Percentiles rank a stretch among this genome's conserved stretches.
Evolutionary conservation across 139 green algal genomes (phyloP).

Genomic region (Ettlia oleoabundans): DNA sequence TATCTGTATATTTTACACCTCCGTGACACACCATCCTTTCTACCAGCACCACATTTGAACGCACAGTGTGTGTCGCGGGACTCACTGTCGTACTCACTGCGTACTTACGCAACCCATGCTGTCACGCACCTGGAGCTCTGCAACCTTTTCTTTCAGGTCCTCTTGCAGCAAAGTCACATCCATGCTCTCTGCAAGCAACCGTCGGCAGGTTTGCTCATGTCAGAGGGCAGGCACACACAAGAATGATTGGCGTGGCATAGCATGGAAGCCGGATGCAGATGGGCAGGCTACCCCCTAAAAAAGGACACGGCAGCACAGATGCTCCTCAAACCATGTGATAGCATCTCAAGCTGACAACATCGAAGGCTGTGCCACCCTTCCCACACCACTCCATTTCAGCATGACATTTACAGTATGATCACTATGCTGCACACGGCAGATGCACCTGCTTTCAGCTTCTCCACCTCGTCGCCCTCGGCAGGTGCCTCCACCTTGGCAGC

Average conservation of each 20-base stretch:
- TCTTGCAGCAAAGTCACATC: slow-evolving; percentile 47
- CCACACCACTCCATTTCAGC: background rate
- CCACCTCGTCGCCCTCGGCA: background rate
- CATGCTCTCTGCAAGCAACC: slow-evolving; percentile 24
- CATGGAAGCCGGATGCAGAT: background rate
- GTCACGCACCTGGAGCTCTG: slow-evolving; percentile 49
- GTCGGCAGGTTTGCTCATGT: background rate
- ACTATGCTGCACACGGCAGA: too few species aligned
- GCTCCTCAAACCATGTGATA: background rate
- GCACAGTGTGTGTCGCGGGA: too few species aligned
- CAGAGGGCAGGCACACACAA: too few species aligned
- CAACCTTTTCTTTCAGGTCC: slow-evolving; percentile 57
- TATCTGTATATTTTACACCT: too few species aligned
- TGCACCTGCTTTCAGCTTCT: slow-evolving; percentile 12
- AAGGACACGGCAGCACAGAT: background rate
- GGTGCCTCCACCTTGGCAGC: background rate
- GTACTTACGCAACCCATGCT: background rate
- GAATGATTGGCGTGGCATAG: background rate
- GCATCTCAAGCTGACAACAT: background rate
- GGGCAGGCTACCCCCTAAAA: background rate
- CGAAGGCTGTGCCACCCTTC: background rate
- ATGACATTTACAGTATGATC: too few species aligned
- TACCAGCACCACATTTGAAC: too few species aligned
- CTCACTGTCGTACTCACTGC: background rate
- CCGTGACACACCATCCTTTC: too few species aligned